Percentiles rank a stretch among this genome's conserved stretches.
These are phyloP conservation scores for Allium sativum DNA, from an alignment of 106 monocot species.

Conservation along the genomic window DNA sequence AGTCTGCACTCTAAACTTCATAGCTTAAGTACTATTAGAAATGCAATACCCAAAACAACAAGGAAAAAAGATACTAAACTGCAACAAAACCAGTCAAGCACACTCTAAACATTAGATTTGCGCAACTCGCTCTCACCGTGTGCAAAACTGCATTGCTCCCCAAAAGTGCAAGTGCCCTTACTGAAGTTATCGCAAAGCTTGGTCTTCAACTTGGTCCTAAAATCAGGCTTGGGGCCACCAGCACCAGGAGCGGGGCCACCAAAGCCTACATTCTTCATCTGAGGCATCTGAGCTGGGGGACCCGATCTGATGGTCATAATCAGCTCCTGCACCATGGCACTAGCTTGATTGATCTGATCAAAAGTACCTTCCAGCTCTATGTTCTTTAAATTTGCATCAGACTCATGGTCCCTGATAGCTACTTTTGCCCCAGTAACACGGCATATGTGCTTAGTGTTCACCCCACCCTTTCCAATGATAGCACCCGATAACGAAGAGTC, in stretches of 20 bases:
- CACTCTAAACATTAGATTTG: conserved; percentile 20
- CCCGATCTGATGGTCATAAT: conserved; percentile 37
- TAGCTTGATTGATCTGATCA: conserved; percentile 69
- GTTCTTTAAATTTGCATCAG: conserved; percentile 55
- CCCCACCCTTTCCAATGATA: conserved; percentile 71
- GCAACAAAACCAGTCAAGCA: background rate
- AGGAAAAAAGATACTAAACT: no score
- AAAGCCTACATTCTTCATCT: background rate
- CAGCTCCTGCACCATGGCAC: conserved; percentile 48
- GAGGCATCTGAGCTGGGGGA: background rate
- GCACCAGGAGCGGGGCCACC: background rate
- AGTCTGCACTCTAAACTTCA: no score
- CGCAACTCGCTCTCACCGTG: conserved; percentile 58
- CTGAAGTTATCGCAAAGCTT: conserved; percentile 65
- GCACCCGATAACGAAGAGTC: conserved; percentile 75
- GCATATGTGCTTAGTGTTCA: conserved; percentile 66
- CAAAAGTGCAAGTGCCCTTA: conserved; percentile 64
- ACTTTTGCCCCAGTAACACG: conserved; percentile 55
- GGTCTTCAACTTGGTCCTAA: conserved; percentile 37
- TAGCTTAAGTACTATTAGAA: no score
- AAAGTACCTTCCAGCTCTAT: conserved; percentile 71
- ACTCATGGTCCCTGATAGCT: conserved; percentile 61
- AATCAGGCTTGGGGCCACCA: no score
- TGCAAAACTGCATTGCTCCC: conserved; percentile 69
- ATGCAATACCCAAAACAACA: no score